Base-by-base conservation (phyloP, 2,329 filamentous ascomycete genomes). In the Colletotrichum gigasporum region DNA sequence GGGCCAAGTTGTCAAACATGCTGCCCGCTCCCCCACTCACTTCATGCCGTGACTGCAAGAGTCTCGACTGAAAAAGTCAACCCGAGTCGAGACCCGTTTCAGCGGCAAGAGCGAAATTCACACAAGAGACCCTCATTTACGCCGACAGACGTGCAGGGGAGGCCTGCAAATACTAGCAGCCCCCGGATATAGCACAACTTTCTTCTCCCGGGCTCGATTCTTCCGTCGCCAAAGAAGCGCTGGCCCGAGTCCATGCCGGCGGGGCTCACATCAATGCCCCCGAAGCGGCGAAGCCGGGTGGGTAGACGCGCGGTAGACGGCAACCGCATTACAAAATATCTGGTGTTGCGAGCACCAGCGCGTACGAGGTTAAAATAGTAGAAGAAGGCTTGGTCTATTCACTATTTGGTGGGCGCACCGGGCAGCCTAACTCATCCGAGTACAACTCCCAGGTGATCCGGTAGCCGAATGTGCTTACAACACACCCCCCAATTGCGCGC, bases 81-180 rank as follows among this genome's bases (percentile, higher is more conserved):
- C 22, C 50, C 30, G 42, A 42, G 56, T 54, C 57, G 62, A 44
- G 57, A 55, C 12, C 30, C 44, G 50, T 65, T 62, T 65, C 56
- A 65, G 56, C 56, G 48, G 28, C 22, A 12, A 44, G 34, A 52
- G 35, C 48, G 22, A 55, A 18, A 42, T 42, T 26, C 24, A 8
- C 24, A 22, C 9, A 37, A 61, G 48, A 41, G n/a, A 35, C 47
- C 51, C 39, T 56, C 53, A 24, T 32, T 32, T n/a, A n/a, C n/a
- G n/a, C n/a, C n/a, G 18, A 18, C 35, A 30, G 16, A 20, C 20
- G 14, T n/a, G 28, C 56, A 44, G 56, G 56, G 61, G 56, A 55
- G 56, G 56, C 48, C 50, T 55, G 62, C n/a, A n/a, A 54, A n/a
- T n/a, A n/a, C n/a, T 37, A 50, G 28, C 39, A 45, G 12, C 10